Base-by-base conservation (phyloP, 2,329 filamentous ascomycete species). In the Fusarium decemcellulare region DNA sequence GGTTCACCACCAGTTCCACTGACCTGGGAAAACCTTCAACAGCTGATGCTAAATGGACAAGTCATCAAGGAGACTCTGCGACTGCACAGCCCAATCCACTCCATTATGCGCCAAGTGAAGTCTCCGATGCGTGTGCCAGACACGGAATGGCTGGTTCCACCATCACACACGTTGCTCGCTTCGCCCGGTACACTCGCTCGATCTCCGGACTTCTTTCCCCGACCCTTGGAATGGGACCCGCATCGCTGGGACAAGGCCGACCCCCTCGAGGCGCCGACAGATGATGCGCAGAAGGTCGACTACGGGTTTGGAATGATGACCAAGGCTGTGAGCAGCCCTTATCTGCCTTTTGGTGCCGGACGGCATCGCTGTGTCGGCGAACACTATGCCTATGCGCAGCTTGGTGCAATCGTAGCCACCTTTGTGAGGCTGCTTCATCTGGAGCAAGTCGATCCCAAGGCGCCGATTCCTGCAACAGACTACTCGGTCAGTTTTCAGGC, bases 361-460 rank as follows among this genome's bases (percentile, higher is more conserved):
- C 86, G 95, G 68, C 95, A 98, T 82, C 87, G 95, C 64, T 98
- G 95, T 81, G 97, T 98, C 75, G 95, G 95, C 66, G 95, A 98
- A 84, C 93, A 97, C 76, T 98, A 98, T 78, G 95, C 95, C 63
- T 97, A 96, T 78, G 87, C 97, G 59, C 95, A 98, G 81, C 85
- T 98, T 65, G 91, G 94, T 76, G 94, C 93, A 15, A 96, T 98
- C 66, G 84, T 91, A 8, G 93, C 91, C 39, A 90, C 89, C 37
- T 83, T 95, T 67, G 91, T 97, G 44, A 87, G 94, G 43, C 77
- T 90, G 53, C 92, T 97, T 83, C 95, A 93, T 82, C 88, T 97
- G 7, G 71, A 73, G 6, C 64, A 73, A 11, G 63, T 72, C 23
- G 71, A 73, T 34, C 69, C 79, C 83, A 86, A 77, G 94, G 93